These are phyloP conservation scores for Metarhizium guizhouense DNA, from an alignment of 2,329 filamentous ascomycete genomes.

Conservation along the genomic window DNA sequence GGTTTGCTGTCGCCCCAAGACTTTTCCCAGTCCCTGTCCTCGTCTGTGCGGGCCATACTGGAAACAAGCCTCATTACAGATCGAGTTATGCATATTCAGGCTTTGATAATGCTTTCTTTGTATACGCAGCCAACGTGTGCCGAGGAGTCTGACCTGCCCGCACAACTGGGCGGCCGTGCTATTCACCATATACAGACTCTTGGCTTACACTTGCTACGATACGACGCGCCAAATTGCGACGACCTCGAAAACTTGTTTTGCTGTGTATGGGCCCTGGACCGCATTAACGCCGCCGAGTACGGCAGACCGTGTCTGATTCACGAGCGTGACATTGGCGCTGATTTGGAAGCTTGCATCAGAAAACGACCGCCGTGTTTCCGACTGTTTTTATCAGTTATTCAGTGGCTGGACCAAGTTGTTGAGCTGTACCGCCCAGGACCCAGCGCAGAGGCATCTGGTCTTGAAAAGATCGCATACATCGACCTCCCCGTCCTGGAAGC, in stretches of 20 bases:
- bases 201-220: conserved; percentile 40
- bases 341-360: conserved; percentile 40
- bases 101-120: conserved; percentile 45
- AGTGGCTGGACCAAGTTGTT: conserved; percentile 50
- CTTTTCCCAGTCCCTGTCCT: conserved; percentile 39
- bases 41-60: conserved; percentile 38
- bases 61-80: conserved; percentile 46
- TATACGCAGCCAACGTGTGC: conserved; percentile 47
- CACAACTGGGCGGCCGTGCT: conserved; percentile 43
- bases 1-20: conserved; percentile 33
- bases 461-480: conserved; percentile 37
- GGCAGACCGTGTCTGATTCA: conserved; percentile 52
- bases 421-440: conserved; percentile 49
- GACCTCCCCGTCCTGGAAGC: conserved; percentile 49
- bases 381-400: conserved; percentile 44
- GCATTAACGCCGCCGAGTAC: conserved; percentile 50
- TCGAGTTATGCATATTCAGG: conserved; percentile 45
- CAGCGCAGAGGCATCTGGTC: conserved; percentile 27
- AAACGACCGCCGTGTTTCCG: conserved; percentile 46
- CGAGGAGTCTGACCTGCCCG: conserved; percentile 45
- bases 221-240: conserved; percentile 29
- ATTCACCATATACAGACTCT: conserved; percentile 50
- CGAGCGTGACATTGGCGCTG: conserved; percentile 48
- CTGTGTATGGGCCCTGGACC: conserved; percentile 52
- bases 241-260: conserved; percentile 44